Evolutionary conservation across 176 grass and related monocot species (phyloP).

Genomic region (Zea luxurians): DNA sequence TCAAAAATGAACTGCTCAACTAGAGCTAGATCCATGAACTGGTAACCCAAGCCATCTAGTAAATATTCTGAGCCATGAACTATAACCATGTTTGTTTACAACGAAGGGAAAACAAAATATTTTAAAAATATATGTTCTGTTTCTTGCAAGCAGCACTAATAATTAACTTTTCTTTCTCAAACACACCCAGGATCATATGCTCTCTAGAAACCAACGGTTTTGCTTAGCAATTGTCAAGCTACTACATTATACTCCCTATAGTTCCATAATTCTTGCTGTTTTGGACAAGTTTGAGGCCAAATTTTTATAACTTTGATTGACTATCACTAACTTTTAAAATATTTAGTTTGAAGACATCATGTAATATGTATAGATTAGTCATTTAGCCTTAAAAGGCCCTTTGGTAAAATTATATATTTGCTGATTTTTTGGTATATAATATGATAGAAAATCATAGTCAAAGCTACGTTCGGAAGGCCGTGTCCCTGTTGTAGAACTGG

Average conservation of each 20-base stretch:
- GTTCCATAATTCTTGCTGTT: not conserved
- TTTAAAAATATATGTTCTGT: not conserved
- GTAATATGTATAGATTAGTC: not conserved
- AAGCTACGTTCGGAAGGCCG: not conserved
- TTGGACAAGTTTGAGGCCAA: not conserved
- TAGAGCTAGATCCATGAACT: not conserved
- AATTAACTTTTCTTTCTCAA: not conserved
- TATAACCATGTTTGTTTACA: not conserved
- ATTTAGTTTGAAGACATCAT: not conserved
- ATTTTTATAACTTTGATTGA: not conserved
- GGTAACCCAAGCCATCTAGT: not conserved
- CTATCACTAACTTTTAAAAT: not conserved
- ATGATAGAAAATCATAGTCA: not conserved
- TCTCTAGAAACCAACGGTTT: not conserved
- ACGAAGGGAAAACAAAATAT: not conserved
- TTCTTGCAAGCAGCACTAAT: conserved; percentile 1
- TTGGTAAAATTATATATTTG: not conserved
- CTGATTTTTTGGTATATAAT: not conserved
- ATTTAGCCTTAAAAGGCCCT: not conserved
- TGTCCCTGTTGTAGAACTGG: not conserved
- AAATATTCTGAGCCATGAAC: not conserved
- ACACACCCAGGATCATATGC: not conserved
- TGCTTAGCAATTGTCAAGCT: conserved; percentile 32
- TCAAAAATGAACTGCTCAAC: conserved; percentile 11
- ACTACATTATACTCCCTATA: not conserved